Conservation (phyloP, 257 asterid genomes). For the Fraxinus anomala region DNA sequence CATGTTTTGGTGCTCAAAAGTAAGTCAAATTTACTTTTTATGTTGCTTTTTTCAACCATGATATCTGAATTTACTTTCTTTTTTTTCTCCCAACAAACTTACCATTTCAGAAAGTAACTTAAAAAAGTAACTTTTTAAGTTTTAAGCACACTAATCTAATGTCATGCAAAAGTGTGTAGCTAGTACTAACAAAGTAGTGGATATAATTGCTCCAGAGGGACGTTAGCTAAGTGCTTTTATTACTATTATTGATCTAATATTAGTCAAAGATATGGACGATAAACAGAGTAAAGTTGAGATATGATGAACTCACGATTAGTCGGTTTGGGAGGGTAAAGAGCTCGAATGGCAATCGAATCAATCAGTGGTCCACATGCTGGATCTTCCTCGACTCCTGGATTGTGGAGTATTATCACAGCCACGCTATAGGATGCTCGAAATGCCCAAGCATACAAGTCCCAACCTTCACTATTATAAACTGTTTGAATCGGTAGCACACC, state of each 20-base stretch:
- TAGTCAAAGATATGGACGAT: neutral
- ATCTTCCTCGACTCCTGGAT: constrained; percentile 92
- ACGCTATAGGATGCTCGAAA: constrained; percentile 43
- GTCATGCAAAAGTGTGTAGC: neutral
- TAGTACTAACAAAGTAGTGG: neutral
- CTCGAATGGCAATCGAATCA: constrained; percentile 76
- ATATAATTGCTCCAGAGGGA: neutral
- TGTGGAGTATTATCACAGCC: constrained; percentile 67
- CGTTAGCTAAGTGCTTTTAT: neutral
- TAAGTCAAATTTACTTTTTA: neutral
- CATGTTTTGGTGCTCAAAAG: neutral
- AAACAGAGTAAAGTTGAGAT: neutral
- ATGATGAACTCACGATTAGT: constrained; percentile 51
- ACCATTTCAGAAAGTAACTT: neutral
- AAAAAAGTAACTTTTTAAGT: neutral
- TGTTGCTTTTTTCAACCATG: neutral
- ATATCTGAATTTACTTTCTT: too few species aligned
- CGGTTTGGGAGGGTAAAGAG: constrained; percentile 78
- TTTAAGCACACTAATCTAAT: neutral
- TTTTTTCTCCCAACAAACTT: neutral
- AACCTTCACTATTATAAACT: constrained; percentile 80
- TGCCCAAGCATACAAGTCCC: constrained; percentile 98
- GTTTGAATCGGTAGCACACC: constrained; percentile 89
- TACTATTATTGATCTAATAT: neutral
- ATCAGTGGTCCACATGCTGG: constrained; percentile 97